Percentiles rank a stretch among this genome's conserved stretches.
phyloP scores from a whole-genome alignment of 441 rosid genomes.

The Syzygium malaccense region DNA sequence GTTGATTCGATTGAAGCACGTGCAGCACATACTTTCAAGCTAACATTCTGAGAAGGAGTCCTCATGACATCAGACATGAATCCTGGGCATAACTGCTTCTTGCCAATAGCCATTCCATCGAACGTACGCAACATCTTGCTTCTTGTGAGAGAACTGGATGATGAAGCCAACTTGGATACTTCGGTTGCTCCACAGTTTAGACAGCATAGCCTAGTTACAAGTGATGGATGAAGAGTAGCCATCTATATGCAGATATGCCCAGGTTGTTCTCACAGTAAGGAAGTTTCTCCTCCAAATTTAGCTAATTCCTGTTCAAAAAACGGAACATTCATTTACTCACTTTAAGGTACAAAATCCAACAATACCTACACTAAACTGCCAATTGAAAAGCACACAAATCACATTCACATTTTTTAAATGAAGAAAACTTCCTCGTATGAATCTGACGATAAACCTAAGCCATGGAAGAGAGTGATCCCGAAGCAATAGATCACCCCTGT shows the following conservation, averaged over 20 bases:
- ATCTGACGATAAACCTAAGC: neutral
- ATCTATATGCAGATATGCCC: conserved; percentile 9
- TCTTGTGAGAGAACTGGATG: conserved; percentile 13
- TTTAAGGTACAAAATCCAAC: neutral
- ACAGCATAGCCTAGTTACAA: conserved; percentile 22
- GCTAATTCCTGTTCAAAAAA: neutral
- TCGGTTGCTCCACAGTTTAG: conserved; percentile 23
- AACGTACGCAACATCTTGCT: conserved; percentile 10
- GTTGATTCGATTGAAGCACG: conserved; percentile 33
- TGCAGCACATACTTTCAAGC: conserved; percentile 36
- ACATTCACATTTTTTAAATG: neutral
- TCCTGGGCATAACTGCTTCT: conserved; percentile 17
- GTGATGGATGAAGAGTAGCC: conserved; percentile 39
- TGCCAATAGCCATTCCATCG: conserved; percentile 16
- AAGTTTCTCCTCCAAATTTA: neutral
- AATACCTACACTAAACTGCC: neutral
- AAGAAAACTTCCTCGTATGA: neutral
- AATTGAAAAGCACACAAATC: neutral
- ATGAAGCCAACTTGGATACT: conserved; percentile 22
- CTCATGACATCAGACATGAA: conserved; percentile 3
- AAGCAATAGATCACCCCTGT: neutral
- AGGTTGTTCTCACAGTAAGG: neutral
- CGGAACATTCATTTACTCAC: neutral
- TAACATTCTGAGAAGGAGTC: conserved; percentile 4
- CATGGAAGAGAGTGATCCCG: neutral